phyloP scores from a whole-genome alignment of 805 yeast genomes.

The Hanseniaspora thailandica region DNA sequence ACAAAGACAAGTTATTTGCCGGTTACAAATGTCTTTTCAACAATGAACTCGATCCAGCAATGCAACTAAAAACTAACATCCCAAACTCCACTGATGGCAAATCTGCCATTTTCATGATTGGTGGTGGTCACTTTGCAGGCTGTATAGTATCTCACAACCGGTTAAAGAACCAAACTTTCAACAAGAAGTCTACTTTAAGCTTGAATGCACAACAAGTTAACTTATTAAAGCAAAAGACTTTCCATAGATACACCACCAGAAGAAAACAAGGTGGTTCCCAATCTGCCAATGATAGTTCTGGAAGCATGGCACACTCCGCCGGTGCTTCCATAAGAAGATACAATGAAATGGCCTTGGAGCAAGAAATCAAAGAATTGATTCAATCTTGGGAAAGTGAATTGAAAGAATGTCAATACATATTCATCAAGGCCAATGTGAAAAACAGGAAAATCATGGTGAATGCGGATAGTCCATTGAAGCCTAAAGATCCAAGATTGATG shows the following conservation, averaged over 20 bases:
- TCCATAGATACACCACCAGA: conserved; percentile 90
- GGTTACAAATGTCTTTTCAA: conserved; percentile 54
- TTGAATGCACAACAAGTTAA: conserved; percentile 53
- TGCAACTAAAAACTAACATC: conserved; percentile 27
- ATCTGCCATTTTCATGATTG: conserved; percentile 83
- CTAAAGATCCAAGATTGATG: conserved; percentile 50
- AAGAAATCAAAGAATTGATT: conserved; percentile 65
- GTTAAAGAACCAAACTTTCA: conserved; percentile 44
- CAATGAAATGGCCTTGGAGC: conserved; percentile 71
- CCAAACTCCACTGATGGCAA: conserved; percentile 26
- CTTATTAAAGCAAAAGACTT: conserved; percentile 65
- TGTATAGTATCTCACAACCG: conserved; percentile 73
- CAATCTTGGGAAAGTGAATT: conserved; percentile 52
- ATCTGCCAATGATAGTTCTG: conserved; percentile 78
- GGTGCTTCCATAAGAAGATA: conserved; percentile 83
- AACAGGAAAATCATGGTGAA: conserved; percentile 55
- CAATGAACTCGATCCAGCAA: conserved; percentile 40
- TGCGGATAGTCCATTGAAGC: conserved; percentile 42
- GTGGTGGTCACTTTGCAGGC: conserved; percentile 97
- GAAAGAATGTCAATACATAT: conserved; percentile 55
- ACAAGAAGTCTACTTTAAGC: conserved; percentile 36
- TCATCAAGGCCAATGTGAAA: conserved; percentile 59
- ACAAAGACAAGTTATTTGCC: conserved; percentile 41
- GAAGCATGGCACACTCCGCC: conserved; percentile 93
- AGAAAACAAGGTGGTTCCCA: conserved; percentile 97